Evolutionary conservation across 371 early-diverging fungal species (phyloP).

Genomic region (Apophysomyces sp.): DNA sequence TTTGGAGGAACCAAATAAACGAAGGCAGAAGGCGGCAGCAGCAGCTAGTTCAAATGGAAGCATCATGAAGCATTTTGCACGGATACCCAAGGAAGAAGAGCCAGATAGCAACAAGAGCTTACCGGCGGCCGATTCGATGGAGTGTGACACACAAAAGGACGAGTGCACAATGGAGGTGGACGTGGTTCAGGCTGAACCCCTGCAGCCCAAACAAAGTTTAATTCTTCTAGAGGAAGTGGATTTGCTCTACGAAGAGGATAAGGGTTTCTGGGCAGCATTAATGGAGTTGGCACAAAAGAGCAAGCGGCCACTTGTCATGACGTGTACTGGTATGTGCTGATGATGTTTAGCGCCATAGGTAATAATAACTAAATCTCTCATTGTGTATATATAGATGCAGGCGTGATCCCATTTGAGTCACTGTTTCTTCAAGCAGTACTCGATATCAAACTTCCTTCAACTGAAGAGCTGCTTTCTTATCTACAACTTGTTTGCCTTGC

Average conservation of each 20-base stretch:
- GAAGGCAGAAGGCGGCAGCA: not conserved
- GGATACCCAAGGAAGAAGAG: slow-evolving; percentile 4
- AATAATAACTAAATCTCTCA: too few species aligned
- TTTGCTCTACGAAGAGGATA: slow-evolving; percentile 78
- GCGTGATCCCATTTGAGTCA: slow-evolving; percentile 25
- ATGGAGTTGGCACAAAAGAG: slow-evolving; percentile 64
- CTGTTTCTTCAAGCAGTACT: slow-evolving; percentile 20
- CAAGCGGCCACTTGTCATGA: slow-evolving; percentile 78
- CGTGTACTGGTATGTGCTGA: slow-evolving; percentile 78
- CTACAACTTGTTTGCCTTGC: slow-evolving; percentile 30
- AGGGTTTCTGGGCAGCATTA: slow-evolving; percentile 76
- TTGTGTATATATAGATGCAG: slow-evolving; percentile 11
- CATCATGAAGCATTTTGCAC: slow-evolving; percentile 25
- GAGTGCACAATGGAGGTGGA: not conserved
- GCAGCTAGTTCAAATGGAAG: slow-evolving; percentile 1
- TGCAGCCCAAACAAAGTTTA: slow-evolving; percentile 49
- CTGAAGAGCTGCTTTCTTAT: slow-evolving; percentile 24
- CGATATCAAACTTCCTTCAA: slow-evolving; percentile 12
- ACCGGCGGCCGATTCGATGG: not conserved
- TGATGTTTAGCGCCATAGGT: too few species aligned
- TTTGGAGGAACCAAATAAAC: slow-evolving; percentile 8
- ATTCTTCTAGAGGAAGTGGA: slow-evolving; percentile 82
- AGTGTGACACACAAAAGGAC: not conserved
- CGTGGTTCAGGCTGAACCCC: not conserved
- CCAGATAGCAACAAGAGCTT: not conserved